These are phyloP conservation scores for Malus hybrid DNA, from an alignment of 331 rosid genomes.

Conservation along the genomic window DNA sequence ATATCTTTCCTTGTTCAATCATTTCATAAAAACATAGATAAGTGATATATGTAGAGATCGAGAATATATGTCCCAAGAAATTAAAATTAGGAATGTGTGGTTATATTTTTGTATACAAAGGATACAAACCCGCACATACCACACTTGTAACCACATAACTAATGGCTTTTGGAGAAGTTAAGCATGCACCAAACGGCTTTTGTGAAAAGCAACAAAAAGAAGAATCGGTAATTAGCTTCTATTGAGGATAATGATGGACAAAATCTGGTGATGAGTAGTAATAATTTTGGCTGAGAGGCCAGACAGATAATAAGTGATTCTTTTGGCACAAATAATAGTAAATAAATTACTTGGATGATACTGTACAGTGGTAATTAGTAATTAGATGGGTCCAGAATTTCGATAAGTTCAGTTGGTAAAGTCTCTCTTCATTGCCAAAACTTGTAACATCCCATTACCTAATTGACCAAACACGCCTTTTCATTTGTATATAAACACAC, in stretches of 20 bases:
- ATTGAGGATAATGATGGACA: neutral
- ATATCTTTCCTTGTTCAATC: neutral
- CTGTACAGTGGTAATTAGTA: neutral
- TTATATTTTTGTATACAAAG: too few relatives aligned
- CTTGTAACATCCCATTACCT: neutral
- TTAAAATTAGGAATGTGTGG: neutral
- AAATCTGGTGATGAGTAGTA: neutral
- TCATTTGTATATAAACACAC: slow-evolving; percentile 9
- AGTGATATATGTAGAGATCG: neutral
- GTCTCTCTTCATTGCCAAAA: neutral
- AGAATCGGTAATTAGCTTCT: neutral
- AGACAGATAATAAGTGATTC: too few relatives aligned
- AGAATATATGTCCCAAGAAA: neutral
- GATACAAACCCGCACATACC: neutral
- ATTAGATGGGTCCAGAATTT: too few relatives aligned
- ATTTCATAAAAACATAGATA: neutral
- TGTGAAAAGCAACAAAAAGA: neutral
- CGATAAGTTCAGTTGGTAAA: neutral
- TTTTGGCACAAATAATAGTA: too few relatives aligned
- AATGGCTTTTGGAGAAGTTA: neutral
- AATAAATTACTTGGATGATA: neutral
- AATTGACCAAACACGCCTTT: slow-evolving; percentile 2
- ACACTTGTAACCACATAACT: neutral
- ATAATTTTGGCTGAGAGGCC: too few relatives aligned
- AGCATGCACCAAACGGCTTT: neutral